Percentiles rank a stretch among this genome's conserved stretches.
These are phyloP conservation scores for Crithidia expoeki DNA, from an alignment of 208 protist genomes.

Conservation along the genomic window DNA sequence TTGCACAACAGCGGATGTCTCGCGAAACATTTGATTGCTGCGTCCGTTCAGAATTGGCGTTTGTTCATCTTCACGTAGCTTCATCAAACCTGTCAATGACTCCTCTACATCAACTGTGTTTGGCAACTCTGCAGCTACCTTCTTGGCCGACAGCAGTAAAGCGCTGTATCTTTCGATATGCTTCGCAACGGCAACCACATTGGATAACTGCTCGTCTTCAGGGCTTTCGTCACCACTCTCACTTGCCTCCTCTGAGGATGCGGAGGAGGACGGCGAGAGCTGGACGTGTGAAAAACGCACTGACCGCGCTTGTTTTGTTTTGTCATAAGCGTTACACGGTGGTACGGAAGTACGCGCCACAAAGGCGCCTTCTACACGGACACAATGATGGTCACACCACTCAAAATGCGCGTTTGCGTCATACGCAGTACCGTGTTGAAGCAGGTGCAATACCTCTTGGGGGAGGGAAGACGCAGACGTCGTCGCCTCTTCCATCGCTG, in stretches of 20 bases:
- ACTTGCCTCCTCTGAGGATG: not conserved
- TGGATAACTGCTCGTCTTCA: not conserved
- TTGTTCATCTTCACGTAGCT: not conserved
- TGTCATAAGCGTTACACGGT: not conserved
- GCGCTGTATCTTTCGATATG: slow-evolving; percentile 23
- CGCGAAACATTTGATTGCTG: not conserved
- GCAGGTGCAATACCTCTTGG: slow-evolving; percentile 25
- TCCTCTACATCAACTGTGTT: not conserved
- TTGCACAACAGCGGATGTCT: not conserved
- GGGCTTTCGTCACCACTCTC: not conserved
- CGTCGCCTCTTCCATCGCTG: not conserved
- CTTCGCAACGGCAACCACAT: slow-evolving; percentile 10
- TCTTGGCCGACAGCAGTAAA: slow-evolving; percentile 1
- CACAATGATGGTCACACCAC: slow-evolving; percentile 1
- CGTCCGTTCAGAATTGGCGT: not conserved
- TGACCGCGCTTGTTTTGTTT: not conserved
- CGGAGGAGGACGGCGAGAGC: not conserved
- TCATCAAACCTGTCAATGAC: not conserved
- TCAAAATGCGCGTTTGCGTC: slow-evolving; percentile 12
- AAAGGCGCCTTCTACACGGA: slow-evolving; percentile 7
- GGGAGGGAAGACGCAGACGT: slow-evolving; percentile 6
- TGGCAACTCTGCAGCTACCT: not conserved
- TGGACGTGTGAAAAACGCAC: not conserved
- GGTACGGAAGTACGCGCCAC: not conserved
- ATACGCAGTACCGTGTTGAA: slow-evolving; percentile 18